These are phyloP conservation scores for Inosperma sp. DNA, from an alignment of 768 basidiomycete species.

Conservation along the genomic window DNA sequence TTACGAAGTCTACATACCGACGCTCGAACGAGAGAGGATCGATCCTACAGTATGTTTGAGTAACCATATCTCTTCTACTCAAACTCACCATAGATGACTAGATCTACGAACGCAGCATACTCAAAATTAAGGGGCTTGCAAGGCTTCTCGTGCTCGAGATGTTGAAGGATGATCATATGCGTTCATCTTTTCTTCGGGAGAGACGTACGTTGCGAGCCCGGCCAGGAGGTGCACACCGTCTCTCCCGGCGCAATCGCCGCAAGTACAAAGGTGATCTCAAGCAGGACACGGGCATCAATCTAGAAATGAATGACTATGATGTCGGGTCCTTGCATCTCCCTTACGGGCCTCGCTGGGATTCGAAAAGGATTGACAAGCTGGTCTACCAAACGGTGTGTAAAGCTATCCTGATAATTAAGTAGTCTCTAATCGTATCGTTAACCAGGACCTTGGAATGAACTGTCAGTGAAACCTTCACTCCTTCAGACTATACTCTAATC, in stretches of 20 bases:
- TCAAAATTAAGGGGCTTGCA: constrained; percentile 53
- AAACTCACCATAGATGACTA: constrained; percentile 16
- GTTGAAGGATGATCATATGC: constrained; percentile 40
- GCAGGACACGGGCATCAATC: constrained; percentile 34
- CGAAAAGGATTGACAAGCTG: constrained; percentile 50
- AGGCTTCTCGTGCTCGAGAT: constrained; percentile 60
- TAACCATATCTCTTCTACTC: neutral
- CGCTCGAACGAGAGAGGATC: constrained; percentile 44
- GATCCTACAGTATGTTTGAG: constrained; percentile 50
- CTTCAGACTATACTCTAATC: neutral
- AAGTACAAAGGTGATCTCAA: constrained; percentile 56
- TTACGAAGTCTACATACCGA: constrained; percentile 56
- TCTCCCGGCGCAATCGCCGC: constrained; percentile 31
- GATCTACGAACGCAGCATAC: constrained; percentile 60
- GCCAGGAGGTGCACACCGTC: constrained; percentile 30
- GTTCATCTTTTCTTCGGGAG: constrained; percentile 43
- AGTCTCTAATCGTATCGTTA: neutral
- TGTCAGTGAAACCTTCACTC: constrained; percentile 30
- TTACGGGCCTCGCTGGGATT: constrained; percentile 58
- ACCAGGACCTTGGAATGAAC: constrained; percentile 56
- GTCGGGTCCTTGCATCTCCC: constrained; percentile 52
- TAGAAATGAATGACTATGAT: constrained; percentile 58
- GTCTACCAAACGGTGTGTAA: constrained; percentile 50
- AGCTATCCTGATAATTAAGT: neutral
- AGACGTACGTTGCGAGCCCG: constrained; percentile 49